These are phyloP conservation scores for Rhipidocladum racemiflorum DNA, from an alignment of 176 grass and related monocot genomes.

Conservation along the genomic window DNA sequence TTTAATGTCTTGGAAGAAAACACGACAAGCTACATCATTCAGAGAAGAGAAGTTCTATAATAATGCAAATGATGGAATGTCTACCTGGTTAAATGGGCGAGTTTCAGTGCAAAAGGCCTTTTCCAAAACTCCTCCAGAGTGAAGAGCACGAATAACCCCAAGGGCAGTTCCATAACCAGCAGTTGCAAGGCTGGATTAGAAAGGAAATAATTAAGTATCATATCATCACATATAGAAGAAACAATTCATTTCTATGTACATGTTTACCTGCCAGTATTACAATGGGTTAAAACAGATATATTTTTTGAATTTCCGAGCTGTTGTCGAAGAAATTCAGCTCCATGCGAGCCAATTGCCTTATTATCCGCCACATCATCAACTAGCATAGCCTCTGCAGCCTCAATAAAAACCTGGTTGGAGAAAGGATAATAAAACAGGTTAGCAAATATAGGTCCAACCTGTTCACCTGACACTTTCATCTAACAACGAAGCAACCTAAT, in stretches of 20 bases:
- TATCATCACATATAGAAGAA: background rate
- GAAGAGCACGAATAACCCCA: conserved; percentile 81
- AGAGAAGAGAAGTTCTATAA: background rate
- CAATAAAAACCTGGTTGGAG: conserved; percentile 57
- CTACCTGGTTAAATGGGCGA: conserved; percentile 92
- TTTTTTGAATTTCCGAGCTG: conserved; percentile 43
- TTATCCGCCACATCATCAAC: conserved; percentile 86
- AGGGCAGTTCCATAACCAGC: conserved; percentile 98
- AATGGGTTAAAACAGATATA: conserved; percentile 79
- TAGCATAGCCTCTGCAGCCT: conserved; percentile 84
- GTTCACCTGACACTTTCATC: background rate
- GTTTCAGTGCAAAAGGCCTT: conserved; percentile 96
- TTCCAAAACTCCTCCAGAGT: conserved; percentile 58
- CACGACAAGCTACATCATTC: background rate
- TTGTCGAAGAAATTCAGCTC: conserved; percentile 62
- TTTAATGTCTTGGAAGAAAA: background rate
- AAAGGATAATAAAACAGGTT: conserved; percentile 17
- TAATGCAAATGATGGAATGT: conserved; percentile 7
- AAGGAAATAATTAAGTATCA: background rate
- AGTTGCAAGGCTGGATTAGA: conserved; percentile 71
- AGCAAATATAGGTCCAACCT: background rate
- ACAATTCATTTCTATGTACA: background rate
- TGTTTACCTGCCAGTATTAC: conserved; percentile 90
- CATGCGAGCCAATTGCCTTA: conserved; percentile 88
- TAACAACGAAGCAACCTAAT: background rate